Evolutionary conservation across 768 basidiomycete genomes (phyloP).

Genomic region (Psilocybe tampanensis): DNA sequence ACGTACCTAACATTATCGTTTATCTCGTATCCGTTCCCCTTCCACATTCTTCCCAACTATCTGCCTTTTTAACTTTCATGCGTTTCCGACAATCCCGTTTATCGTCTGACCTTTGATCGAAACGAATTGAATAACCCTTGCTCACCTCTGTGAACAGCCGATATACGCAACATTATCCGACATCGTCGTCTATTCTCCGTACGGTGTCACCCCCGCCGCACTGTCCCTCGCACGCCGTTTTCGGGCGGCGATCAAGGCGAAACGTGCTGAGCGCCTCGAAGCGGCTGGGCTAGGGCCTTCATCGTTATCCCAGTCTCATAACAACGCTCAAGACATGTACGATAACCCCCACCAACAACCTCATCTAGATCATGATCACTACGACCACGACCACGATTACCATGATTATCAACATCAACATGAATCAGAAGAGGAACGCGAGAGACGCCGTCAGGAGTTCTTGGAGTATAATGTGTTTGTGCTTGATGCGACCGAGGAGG

Average conservation of each 20-base stretch:
- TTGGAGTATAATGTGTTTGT: conserved; percentile 77
- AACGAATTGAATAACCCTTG: too few relatives aligned
- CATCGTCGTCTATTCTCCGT: conserved; percentile 84
- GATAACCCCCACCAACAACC: not conserved
- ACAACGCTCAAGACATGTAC: not conserved
- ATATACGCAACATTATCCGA: conserved; percentile 90
- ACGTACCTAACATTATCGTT: too few relatives aligned
- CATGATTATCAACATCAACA: not conserved
- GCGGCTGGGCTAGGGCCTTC: conserved; percentile 21
- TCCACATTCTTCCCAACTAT: too few relatives aligned
- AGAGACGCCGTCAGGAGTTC: conserved; percentile 28
- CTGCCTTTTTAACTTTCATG: too few relatives aligned
- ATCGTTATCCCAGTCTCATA: not conserved
- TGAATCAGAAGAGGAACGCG: conserved; percentile 5
- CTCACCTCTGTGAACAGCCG: conserved; percentile 46
- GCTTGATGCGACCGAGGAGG: conserved; percentile 56
- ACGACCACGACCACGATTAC: not conserved
- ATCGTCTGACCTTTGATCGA: too few relatives aligned
- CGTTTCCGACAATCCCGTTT: too few relatives aligned
- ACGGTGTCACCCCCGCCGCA: conserved; percentile 58
- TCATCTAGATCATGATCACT: not conserved
- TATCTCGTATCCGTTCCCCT: too few relatives aligned
- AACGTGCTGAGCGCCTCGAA: conserved; percentile 51
- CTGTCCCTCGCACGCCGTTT: conserved; percentile 67
- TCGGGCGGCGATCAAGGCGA: conserved; percentile 60